These are phyloP conservation scores for Solanum megistacrolobum DNA, from an alignment of 257 asterid genomes.

Conservation along the genomic window DNA sequence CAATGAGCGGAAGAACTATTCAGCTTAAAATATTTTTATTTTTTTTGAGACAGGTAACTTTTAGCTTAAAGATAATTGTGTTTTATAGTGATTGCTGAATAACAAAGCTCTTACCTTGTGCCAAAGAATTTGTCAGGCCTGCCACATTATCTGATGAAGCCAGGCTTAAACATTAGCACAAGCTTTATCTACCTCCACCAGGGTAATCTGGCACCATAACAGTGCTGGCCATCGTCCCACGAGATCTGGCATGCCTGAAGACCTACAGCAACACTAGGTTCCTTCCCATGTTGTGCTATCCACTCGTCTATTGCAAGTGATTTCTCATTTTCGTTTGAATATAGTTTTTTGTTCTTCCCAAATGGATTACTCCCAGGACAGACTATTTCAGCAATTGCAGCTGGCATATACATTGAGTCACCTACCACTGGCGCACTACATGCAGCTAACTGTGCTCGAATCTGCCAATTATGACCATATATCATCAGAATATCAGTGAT, in stretches of 20 bases:
- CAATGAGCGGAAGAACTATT: background rate
- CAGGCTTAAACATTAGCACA: background rate
- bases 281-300: constrained; percentile 75
- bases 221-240: constrained; percentile 72
- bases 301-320: constrained; percentile 53
- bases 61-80: background rate
- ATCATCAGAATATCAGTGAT: background rate
- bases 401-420: constrained; percentile 86
- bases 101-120: background rate
- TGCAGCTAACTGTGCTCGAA: constrained; percentile 80
- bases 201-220: constrained; percentile 70
- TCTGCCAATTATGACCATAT: constrained; percentile 26
- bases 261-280: constrained; percentile 68
- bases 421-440: constrained; percentile 81
- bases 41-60: no score
- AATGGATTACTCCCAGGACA: constrained; percentile 58
- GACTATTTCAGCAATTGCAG: constrained; percentile 55
- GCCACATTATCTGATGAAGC: background rate
- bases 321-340: constrained; percentile 29
- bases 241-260: constrained; percentile 83
- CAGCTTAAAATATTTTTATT: background rate
- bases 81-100: background rate
- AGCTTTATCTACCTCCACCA: constrained; percentile 62
- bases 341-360: constrained; percentile 35
- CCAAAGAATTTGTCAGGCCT: background rate